These are phyloP conservation scores for Myxozyma monticola DNA, from an alignment of 805 yeast species.

Conservation along the genomic window DNA sequence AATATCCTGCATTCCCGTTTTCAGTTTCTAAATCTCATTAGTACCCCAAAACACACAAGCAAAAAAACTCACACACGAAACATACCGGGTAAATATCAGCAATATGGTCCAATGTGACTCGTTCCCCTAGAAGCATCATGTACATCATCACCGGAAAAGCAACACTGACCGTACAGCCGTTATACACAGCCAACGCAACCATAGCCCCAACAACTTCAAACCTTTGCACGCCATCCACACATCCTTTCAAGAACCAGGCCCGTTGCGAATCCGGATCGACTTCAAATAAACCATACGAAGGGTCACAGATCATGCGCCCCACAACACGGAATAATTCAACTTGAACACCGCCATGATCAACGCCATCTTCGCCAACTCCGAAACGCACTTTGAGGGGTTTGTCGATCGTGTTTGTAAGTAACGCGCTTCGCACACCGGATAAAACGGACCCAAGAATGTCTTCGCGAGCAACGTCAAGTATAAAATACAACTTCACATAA, in stretches of 20 bases:
- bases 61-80: not conserved
- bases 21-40: slow-evolving; percentile 2
- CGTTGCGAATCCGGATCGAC: slow-evolving; percentile 23
- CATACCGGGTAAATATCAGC: slow-evolving; percentile 32
- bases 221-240: slow-evolving; percentile 21
- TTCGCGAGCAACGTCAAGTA: slow-evolving; percentile 29
- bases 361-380: slow-evolving; percentile 35
- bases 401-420: slow-evolving; percentile 17
- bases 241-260: slow-evolving; percentile 34
- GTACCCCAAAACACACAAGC: not conserved
- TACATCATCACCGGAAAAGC: slow-evolving; percentile 35
- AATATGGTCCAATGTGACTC: slow-evolving; percentile 15
- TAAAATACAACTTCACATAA: slow-evolving; percentile 20
- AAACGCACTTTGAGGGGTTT: slow-evolving; percentile 35
- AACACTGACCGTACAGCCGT: slow-evolving; percentile 36
- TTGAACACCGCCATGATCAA: slow-evolving; percentile 39
- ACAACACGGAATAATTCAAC: slow-evolving; percentile 34
- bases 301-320: slow-evolving; percentile 30
- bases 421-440: slow-evolving; percentile 13
- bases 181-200: slow-evolving; percentile 37
- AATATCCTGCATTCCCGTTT: slow-evolving; percentile 18
- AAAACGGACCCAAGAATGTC: slow-evolving; percentile 29
- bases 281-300: slow-evolving; percentile 27
- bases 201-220: slow-evolving; percentile 34
- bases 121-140: slow-evolving; percentile 9